A percentile compares a stretch with the other conserved stretches of the same genome.
Evolutionary conservation across 1,139 yeast species (phyloP).

Genomic region (Geotrichum restrictum): DNA sequence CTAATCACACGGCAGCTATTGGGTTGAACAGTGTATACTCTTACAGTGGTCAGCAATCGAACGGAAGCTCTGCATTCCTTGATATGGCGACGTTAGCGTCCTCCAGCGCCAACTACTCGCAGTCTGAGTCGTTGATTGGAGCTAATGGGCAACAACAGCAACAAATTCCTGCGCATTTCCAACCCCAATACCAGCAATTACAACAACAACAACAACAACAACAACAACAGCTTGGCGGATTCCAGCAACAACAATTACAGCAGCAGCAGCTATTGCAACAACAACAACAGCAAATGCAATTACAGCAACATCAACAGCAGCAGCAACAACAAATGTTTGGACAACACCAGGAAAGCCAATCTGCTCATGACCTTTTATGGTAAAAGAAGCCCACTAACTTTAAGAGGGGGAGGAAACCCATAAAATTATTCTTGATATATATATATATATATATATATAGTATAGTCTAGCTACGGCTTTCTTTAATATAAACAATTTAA

Average conservation of each 20-base stretch:
- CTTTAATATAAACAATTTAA: no score
- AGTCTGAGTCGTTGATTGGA: constrained; percentile 10
- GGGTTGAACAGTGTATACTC: background rate
- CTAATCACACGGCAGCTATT: background rate
- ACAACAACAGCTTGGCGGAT: background rate
- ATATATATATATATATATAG: no score
- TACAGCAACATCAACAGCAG: background rate
- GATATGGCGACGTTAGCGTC: constrained; percentile 2
- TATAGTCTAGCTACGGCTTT: no score
- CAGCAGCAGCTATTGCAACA: background rate
- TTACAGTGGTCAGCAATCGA: background rate
- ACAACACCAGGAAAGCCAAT: constrained; percentile 4
- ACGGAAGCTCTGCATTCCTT: constrained; percentile 8
- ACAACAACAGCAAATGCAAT: background rate
- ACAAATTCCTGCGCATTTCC: constrained; percentile 3
- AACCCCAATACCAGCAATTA: background rate
- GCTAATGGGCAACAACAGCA: background rate
- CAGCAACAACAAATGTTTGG: constrained; percentile 1
- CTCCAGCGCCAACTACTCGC: constrained; percentile 2
- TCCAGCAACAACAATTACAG: background rate
- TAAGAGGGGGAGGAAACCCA: no score
- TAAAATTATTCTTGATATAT: no score
- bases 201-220: constrained; percentile 1
- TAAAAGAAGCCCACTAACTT: background rate
- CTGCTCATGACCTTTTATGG: constrained; percentile 10